phyloP scores from a whole-genome alignment of 2,329 filamentous ascomycete genomes.

The Blastomyces emzantsi region DNA sequence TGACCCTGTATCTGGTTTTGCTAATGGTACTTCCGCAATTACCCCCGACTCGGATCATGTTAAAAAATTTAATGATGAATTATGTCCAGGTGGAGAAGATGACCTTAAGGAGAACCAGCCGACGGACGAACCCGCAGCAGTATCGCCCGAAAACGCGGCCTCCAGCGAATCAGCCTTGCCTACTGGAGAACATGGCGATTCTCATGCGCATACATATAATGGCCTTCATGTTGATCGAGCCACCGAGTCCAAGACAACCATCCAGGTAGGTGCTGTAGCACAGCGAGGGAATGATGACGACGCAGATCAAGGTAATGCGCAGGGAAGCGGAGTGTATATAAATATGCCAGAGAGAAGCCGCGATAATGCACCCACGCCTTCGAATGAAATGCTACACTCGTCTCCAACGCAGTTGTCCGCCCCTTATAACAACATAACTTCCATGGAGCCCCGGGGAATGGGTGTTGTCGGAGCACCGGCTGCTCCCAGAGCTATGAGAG shows the following conservation, averaged over 20 bases:
- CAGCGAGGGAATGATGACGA: not conserved
- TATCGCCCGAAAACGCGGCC: constrained; percentile 8
- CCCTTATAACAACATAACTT: constrained; percentile 21
- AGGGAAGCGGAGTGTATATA: not conserved
- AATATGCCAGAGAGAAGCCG: constrained; percentile 10
- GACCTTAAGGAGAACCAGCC: constrained; percentile 24
- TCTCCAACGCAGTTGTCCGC: constrained; percentile 19
- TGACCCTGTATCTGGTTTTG: constrained; percentile 10
- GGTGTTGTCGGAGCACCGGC: constrained; percentile 66
- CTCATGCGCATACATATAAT: not conserved
- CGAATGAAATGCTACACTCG: not conserved
- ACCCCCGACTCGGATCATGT: constrained; percentile 13
- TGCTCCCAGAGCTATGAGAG: constrained; percentile 88
- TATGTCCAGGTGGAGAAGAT: constrained; percentile 28
- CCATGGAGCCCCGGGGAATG: constrained; percentile 43
- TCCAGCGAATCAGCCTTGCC: constrained; percentile 4
- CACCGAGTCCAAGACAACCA: constrained; percentile 9
- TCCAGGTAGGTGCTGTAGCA: constrained; percentile 7
- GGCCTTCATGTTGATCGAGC: constrained; percentile 17
- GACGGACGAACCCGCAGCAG: constrained; percentile 17
- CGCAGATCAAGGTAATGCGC: not conserved
- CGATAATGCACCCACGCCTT: constrained; percentile 22
- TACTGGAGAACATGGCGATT: not conserved
- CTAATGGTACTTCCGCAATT: constrained; percentile 11
- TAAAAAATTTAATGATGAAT: constrained; percentile 28